phyloP scores from a whole-genome alignment of 1,284 basidiomycete genomes.

The Exobasidium rhododendri region DNA sequence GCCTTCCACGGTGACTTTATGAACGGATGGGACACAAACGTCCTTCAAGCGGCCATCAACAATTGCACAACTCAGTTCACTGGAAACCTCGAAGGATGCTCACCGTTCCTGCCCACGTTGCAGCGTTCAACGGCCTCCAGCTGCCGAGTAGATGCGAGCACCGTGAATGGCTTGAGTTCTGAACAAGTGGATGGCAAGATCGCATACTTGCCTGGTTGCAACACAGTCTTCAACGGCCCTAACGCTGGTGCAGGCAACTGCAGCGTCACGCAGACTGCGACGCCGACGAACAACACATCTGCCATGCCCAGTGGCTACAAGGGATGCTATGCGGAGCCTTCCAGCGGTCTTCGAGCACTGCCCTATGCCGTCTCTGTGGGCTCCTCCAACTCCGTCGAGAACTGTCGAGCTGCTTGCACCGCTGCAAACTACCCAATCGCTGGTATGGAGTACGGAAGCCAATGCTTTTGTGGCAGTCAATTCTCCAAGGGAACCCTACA shows the following conservation, averaged over 20 bases:
- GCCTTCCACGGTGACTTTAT: slow-evolving; percentile 62
- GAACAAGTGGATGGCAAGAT: slow-evolving; percentile 15
- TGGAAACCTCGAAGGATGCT: slow-evolving; percentile 58
- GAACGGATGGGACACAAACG: slow-evolving; percentile 55
- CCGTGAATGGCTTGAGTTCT: not conserved
- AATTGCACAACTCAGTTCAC: slow-evolving; percentile 58
- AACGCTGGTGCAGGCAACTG: slow-evolving; percentile 24
- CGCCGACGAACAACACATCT: not conserved
- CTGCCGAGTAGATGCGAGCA: slow-evolving; percentile 11
- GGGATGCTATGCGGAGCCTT: slow-evolving; percentile 16
- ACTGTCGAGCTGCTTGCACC: slow-evolving; percentile 15
- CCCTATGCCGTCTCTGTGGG: not conserved
- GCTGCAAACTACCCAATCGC: slow-evolving; percentile 14
- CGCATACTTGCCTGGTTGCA: slow-evolving; percentile 29
- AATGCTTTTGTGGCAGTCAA: slow-evolving; percentile 65
- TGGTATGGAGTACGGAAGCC: slow-evolving; percentile 60
- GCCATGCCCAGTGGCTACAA: slow-evolving; percentile 6
- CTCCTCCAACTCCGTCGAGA: slow-evolving; percentile 5
- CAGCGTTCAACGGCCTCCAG: slow-evolving; percentile 12
- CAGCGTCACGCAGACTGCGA: not conserved
- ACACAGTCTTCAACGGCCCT: slow-evolving; percentile 30
- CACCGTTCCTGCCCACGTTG: slow-evolving; percentile 26
- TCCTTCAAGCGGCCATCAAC: slow-evolving; percentile 61
- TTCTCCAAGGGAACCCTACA: not conserved
- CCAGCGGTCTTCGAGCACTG: slow-evolving; percentile 8